Evolutionary conservation across 352 stramenopile species (phyloP).

Genomic region (Nothophytophthora sp.): DNA sequence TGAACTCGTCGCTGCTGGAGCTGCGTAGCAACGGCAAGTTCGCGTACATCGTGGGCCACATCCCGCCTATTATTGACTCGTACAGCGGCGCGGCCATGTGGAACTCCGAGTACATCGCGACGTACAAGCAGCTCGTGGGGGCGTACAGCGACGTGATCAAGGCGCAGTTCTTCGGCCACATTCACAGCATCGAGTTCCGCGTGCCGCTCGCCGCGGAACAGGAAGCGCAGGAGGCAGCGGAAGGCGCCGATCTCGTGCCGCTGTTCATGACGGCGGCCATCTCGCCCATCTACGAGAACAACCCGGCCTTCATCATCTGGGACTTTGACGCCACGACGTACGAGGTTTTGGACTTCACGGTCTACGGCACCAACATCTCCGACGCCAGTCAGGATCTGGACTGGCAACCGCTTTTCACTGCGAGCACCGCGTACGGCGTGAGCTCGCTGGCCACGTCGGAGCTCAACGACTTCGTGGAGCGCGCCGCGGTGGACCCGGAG

Average conservation of each 20-base stretch:
- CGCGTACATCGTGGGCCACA: constrained; percentile 89
- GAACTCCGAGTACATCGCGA: constrained; percentile 74
- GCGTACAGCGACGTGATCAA: constrained; percentile 66
- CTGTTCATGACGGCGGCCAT: constrained; percentile 83
- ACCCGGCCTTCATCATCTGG: constrained; percentile 88
- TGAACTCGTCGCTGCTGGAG: constrained; percentile 60
- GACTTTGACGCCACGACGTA: constrained; percentile 67
- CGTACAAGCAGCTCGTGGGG: constrained; percentile 74
- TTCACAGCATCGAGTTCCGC: constrained; percentile 92
- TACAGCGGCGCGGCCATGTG: constrained; percentile 84
- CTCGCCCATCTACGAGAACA: constrained; percentile 89
- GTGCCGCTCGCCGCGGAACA: constrained; percentile 32
- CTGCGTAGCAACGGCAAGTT: constrained; percentile 43
- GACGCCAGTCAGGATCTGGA: constrained; percentile 26
- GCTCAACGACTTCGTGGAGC: constrained; percentile 45
- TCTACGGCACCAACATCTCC: constrained; percentile 74
- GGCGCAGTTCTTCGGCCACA: constrained; percentile 90
- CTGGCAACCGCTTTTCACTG: constrained; percentile 50
- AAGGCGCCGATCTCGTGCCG: constrained; percentile 41
- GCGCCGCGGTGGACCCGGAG: constrained; percentile 33
- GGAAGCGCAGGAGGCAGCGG: constrained; percentile 5
- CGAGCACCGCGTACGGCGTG: constrained; percentile 51
- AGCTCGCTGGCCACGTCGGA: constrained; percentile 36
- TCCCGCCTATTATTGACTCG: constrained; percentile 89
- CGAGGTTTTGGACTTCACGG: constrained; percentile 71